Evolutionary conservation across 2,329 filamentous ascomycete species (phyloP).

Genomic region (Colletotrichum sp.): DNA sequence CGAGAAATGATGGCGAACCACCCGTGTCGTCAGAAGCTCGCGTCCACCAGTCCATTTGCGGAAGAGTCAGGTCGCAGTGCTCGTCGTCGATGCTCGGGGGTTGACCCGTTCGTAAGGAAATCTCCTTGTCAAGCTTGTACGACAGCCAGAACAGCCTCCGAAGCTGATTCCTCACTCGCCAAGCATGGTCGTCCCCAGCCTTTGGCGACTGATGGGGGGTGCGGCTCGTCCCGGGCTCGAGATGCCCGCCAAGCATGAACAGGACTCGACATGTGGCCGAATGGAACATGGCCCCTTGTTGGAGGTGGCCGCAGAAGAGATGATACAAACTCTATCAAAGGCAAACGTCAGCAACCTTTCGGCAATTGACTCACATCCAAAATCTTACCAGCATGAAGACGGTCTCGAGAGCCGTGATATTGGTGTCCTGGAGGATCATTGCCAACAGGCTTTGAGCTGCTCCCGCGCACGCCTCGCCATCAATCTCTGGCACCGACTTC

Average conservation of each 20-base stretch:
- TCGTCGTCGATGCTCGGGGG: slow-evolving; percentile 55
- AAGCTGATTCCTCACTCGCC: slow-evolving; percentile 36
- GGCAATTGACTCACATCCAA: background rate
- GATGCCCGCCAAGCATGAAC: slow-evolving; percentile 54
- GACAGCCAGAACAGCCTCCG: slow-evolving; percentile 59
- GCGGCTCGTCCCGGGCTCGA: background rate
- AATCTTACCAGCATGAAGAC: slow-evolving; percentile 51
- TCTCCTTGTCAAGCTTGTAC: slow-evolving; percentile 61
- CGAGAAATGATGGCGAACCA: slow-evolving; percentile 9
- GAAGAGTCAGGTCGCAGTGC: slow-evolving; percentile 57
- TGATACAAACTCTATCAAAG: slow-evolving; percentile 43
- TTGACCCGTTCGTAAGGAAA: slow-evolving; percentile 56
- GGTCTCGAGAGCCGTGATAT: slow-evolving; percentile 48
- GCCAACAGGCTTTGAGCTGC: slow-evolving; percentile 47
- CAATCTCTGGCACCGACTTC: slow-evolving; percentile 27
- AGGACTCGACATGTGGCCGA: slow-evolving; percentile 51
- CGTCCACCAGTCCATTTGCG: slow-evolving; percentile 35
- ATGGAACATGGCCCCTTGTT: slow-evolving; percentile 47
- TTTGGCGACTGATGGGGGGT: slow-evolving; percentile 17
- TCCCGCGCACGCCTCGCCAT: slow-evolving; percentile 43
- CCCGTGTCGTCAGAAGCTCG: slow-evolving; percentile 25
- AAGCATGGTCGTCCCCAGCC: background rate
- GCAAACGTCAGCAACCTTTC: background rate
- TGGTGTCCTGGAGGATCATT: slow-evolving; percentile 47
- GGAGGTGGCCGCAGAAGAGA: slow-evolving; percentile 50